Percentiles rank a stretch among this genome's conserved stretches.
phyloP scores from a whole-genome alignment of 2,329 filamentous ascomycete genomes.

The Aspergillus niger region DNA sequence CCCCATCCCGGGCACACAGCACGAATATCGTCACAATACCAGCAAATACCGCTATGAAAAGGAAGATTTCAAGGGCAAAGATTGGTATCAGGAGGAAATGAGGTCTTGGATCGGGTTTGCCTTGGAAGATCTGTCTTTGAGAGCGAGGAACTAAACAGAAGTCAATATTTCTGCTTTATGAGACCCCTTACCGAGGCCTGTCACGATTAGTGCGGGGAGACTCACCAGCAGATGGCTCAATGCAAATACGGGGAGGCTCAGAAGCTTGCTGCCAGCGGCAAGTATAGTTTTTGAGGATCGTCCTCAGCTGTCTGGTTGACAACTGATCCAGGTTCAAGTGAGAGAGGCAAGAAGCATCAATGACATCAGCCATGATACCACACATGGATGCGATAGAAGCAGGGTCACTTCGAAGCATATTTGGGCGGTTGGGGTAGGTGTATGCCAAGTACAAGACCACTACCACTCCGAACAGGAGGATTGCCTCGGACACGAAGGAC shows the following conservation, averaged over 20 bases:
- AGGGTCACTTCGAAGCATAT: conserved; percentile 8
- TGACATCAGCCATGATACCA: conserved; percentile 8
- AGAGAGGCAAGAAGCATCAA: conserved; percentile 7
- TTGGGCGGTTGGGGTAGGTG: conserved; percentile 6
- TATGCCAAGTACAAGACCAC: conserved; percentile 6
- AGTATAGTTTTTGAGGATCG: conserved; percentile 2
- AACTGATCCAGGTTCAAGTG: conserved; percentile 3
- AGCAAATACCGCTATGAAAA: conserved; percentile 4
- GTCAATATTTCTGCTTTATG: not conserved
- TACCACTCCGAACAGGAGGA: conserved; percentile 1
- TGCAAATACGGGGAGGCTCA: conserved; percentile 2
- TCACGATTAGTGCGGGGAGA: not conserved
- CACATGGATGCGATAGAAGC: conserved; percentile 13
- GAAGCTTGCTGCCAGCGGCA: conserved; percentile 5
- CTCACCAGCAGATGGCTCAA: conserved; percentile 6
- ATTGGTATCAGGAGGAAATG: conserved; percentile 13
- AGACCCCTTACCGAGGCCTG: not conserved
- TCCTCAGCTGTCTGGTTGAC: conserved; percentile 7
- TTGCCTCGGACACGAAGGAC: conserved; percentile 1
- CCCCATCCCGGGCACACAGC: conserved; percentile 4
- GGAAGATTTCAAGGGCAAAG: conserved; percentile 3
- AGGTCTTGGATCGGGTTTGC: conserved; percentile 6
- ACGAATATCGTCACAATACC: conserved; percentile 4
- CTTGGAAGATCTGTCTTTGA: not conserved
- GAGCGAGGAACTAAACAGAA: not conserved